Base-by-base conservation (phyloP, 352 stramenopile genomes). In the Phytophthora constricta region DNA sequence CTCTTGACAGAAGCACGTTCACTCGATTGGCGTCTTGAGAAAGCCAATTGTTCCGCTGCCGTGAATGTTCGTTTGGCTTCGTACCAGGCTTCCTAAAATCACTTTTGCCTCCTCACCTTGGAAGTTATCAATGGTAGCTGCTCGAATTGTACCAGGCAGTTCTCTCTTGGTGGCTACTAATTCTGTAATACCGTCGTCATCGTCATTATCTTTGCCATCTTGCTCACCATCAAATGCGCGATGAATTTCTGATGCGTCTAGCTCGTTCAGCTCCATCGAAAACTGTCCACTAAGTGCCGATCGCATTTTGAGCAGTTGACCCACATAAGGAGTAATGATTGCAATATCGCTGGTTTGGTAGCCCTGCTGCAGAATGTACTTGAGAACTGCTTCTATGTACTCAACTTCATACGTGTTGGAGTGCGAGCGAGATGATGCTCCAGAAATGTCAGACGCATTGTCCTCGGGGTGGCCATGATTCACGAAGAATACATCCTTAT, bases 291-390 rank as follows among this genome's bases (percentile, higher is more conserved):
- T 54, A 17, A 96, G 69, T 2, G 72, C 55, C 13, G 67, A 54
- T 23, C 86, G 71, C 34, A 95, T 77, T 39, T 76, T 74, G 23
- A 91, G 62, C 3, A 96, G 64, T 65, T 97, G 90, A 9, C 87
- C 83, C 42, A 96, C 64, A 37, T 96, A 97, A 37, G 90, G 88
- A 25, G 90, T 96, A 19, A 97, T 61, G 10, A 96, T 80, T 5
- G 82, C 80, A 26, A 97, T 85, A 51, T 91, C 81, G 10, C 64
- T 70, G 10, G 63, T 65, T 17, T 77, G 59, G 51, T 94, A 93
- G 2, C 83, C 86, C 62, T 96, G 88, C 10, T 90, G 70, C 5
- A 96, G 55, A 23, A 93, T 69, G 54, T 90, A 92, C 31, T 62
- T 70, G 16, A 91, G 74, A 26, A 90, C 78, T 57, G 90, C 79